Conservation (phyloP, 2,329 filamentous ascomycete species). For the Aspergillus clavatus region DNA sequence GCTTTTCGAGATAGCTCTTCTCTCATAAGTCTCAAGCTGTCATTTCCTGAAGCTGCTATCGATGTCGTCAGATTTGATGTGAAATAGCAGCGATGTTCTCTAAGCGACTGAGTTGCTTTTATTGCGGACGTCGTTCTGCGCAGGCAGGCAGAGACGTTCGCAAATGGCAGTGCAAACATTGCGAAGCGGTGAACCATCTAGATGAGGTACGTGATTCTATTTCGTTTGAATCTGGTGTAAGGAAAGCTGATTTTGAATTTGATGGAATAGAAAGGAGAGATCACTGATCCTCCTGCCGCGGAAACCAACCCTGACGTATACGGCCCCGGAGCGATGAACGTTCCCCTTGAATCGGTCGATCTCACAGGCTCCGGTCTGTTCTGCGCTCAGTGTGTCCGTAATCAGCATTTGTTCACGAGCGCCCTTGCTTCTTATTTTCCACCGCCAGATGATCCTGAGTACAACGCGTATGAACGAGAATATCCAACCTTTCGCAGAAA, state of each 20-base stretch:
- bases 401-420: slow-evolving; percentile 75
- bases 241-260: slow-evolving; percentile 17
- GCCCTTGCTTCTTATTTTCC: slow-evolving; percentile 77
- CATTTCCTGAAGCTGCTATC: slow-evolving; percentile 11
- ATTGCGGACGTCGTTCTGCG: slow-evolving; percentile 67
- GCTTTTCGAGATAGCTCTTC: slow-evolving; percentile 1
- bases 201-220: slow-evolving; percentile 61
- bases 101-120: slow-evolving; percentile 66
- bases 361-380: slow-evolving; percentile 46
- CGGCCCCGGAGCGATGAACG: slow-evolving; percentile 37
- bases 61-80: slow-evolving; percentile 11
- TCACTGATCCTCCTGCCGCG: slow-evolving; percentile 74
- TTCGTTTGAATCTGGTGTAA: slow-evolving; percentile 1
- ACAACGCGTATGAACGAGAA: slow-evolving; percentile 61
- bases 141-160: slow-evolving; percentile 56
- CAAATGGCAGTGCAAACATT: slow-evolving; percentile 69
- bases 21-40: slow-evolving; percentile 3
- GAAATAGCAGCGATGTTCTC: slow-evolving; percentile 41
- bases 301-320: slow-evolving; percentile 44
- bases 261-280: slow-evolving; percentile 66
- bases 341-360: slow-evolving; percentile 41
- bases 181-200: slow-evolving; percentile 83
- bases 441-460: slow-evolving; percentile 60
- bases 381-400: slow-evolving; percentile 78
- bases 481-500: slow-evolving; percentile 66